Conservation (phyloP, 2,329 filamentous ascomycete genomes). For the Davidsoniella neocaledoniae region DNA sequence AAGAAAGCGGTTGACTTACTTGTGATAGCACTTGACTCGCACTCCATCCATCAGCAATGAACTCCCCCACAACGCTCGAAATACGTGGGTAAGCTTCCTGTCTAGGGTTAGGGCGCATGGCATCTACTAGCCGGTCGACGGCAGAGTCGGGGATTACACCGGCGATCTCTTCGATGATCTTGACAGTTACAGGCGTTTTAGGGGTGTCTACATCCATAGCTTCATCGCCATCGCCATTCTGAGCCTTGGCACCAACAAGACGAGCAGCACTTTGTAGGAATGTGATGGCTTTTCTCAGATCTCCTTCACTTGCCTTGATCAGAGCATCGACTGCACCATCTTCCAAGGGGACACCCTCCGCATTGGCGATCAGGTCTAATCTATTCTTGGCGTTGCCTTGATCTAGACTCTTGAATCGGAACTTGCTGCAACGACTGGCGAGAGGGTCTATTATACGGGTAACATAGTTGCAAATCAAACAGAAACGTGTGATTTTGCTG, state of each 20-base stretch:
- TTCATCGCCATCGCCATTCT: slow-evolving; percentile 36
- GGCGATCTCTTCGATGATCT: slow-evolving; percentile 82
- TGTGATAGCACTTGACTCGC: slow-evolving; percentile 74
- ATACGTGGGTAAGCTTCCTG: slow-evolving; percentile 55
- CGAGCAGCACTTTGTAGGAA: slow-evolving; percentile 89
- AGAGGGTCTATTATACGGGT: slow-evolving; percentile 95
- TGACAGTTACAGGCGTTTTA: slow-evolving; percentile 50
- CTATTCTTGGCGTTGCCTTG: slow-evolving; percentile 66
- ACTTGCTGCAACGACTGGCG: slow-evolving; percentile 86
- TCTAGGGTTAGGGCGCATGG: slow-evolving; percentile 55
- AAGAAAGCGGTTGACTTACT: slow-evolving; percentile 26
- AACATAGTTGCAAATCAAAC: slow-evolving; percentile 96
- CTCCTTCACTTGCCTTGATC: slow-evolving; percentile 78
- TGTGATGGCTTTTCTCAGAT: slow-evolving; percentile 90
- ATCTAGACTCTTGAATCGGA: slow-evolving; percentile 92
- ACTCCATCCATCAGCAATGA: slow-evolving; percentile 95
- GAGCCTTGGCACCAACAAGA: slow-evolving; percentile 52
- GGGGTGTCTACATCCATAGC: slow-evolving; percentile 39
- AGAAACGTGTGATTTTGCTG: slow-evolving; percentile 89
- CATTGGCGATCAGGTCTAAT: slow-evolving; percentile 63
- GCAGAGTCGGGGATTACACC: slow-evolving; percentile 73
- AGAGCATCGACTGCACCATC: slow-evolving; percentile 68
- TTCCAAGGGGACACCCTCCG: slow-evolving; percentile 62
- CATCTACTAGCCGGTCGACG: slow-evolving; percentile 51
- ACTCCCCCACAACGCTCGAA: slow-evolving; percentile 65